Base-by-base conservation (phyloP, 116 monocot species). In the Trichopus zeylanicus region DNA sequence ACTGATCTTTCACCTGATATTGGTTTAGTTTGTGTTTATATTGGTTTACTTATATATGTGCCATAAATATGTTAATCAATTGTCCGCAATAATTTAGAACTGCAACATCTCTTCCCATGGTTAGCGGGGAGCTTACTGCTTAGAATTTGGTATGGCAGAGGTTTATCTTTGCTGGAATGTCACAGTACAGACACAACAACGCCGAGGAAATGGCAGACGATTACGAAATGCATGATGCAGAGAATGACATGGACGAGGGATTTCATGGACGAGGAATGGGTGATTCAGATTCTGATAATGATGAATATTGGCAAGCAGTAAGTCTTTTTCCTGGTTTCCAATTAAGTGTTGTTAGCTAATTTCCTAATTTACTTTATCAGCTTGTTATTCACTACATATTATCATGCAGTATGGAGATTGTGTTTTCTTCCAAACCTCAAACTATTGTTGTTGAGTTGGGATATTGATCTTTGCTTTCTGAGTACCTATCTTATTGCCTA, bases 191-290 rank as follows among this genome's bases (percentile, higher is more conserved):
- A 51, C 75, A 48, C 25, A 59, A 79, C 25, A 56, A 42, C 42
- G n/a, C 74, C 56, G 87, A 81, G 53, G 85, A 89, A 29, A 84
- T 76, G 73, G 78, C 58, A 34, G 95, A 95, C 30, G 90, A 86
- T 59, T 72, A 78, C 70, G 84, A 89, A 34, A 82, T 85, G 79
- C 71, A 60, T 32, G 84, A 62, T 58, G 51, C 71, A 18, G 81
- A 79, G 31, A 87, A 84, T 59, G 78, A 90, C 56, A 55, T 80
- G 29, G 42, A 42, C n/a, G 42, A n/a, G 18, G 42, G n/a, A 13
- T 42, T 42, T 42, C 42, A 42, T 42, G 42, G 74, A 75, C 70
- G 81, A 79, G 48, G 81, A 76, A 31, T 68, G 22, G 67, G 39
- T n/a, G 74, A 81, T 54, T 83, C 73, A 51, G 95, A 89, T 19